Evolutionary conservation across 495 filamentous ascomycete species (phyloP).

Genomic region (Penicillium steckii): DNA sequence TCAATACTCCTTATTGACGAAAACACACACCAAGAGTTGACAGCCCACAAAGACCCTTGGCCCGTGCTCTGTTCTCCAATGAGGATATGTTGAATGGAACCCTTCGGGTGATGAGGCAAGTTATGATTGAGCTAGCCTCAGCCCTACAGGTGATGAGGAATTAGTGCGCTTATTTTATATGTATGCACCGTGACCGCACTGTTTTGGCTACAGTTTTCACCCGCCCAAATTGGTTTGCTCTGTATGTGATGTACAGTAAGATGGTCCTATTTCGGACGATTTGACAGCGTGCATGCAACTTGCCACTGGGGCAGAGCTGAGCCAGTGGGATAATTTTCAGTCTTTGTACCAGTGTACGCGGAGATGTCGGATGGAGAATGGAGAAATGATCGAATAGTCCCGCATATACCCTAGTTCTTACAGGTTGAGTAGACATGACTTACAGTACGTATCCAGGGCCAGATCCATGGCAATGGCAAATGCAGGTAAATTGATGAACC

Average conservation of each 20-base stretch:
- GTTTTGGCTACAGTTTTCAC: neutral
- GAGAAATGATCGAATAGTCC: no score
- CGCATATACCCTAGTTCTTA: no score
- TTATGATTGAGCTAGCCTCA: constrained; percentile 17
- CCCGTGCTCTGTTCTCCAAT: neutral
- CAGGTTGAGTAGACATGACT: no score
- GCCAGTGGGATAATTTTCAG: neutral
- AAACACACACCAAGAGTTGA: neutral
- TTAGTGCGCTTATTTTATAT: constrained; percentile 12
- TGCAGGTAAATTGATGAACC: neutral
- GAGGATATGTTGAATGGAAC: neutral
- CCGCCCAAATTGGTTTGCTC: no score
- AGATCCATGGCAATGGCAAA: neutral
- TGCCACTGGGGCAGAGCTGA: neutral
- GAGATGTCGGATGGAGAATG: neutral
- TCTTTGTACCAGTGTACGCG: neutral
- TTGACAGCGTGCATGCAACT: neutral
- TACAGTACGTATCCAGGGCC: neutral
- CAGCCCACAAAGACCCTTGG: neutral
- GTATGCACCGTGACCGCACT: neutral
- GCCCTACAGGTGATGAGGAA: constrained; percentile 17
- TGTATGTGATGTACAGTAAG: no score
- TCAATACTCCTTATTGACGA: neutral
- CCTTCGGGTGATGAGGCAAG: constrained; percentile 11
- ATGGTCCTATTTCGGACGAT: no score